These are phyloP conservation scores for Salix koriyanagi DNA, from an alignment of 345 rosid genomes.

Conservation along the genomic window DNA sequence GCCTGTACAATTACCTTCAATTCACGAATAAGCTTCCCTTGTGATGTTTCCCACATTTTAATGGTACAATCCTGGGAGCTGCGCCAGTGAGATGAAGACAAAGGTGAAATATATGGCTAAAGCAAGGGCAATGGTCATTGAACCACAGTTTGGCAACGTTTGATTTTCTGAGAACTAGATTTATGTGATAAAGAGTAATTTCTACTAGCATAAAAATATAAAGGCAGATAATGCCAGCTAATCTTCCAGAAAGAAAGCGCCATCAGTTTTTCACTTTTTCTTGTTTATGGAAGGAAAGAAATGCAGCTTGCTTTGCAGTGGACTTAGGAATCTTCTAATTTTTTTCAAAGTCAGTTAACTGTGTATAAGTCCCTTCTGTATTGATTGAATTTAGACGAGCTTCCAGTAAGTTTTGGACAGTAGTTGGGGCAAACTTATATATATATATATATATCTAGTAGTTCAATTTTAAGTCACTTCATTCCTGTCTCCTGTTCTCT, in stretches of 20 bases:
- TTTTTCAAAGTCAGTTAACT: not conserved
- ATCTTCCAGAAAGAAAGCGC: not conserved
- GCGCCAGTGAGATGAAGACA: slow-evolving; percentile 21
- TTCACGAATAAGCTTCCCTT: slow-evolving; percentile 94
- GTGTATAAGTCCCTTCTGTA: not conserved
- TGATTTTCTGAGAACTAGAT: not conserved
- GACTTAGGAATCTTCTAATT: not conserved
- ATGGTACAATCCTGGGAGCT: slow-evolving; percentile 95
- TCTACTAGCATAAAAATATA: not conserved
- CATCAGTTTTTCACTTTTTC: not conserved
- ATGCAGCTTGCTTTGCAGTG: not conserved
- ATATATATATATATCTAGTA: too few species aligned
- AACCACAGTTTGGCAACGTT: not conserved
- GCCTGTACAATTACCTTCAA: slow-evolving; percentile 57
- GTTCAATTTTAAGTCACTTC: not conserved
- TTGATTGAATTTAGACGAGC: not conserved
- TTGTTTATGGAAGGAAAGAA: not conserved
- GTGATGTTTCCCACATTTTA: slow-evolving; percentile 96
- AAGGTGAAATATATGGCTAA: slow-evolving; percentile 7
- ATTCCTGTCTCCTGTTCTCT: not conserved
- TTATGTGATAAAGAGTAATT: not conserved
- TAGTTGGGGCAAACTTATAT: not conserved
- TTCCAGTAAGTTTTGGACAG: not conserved
- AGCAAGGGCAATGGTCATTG: not conserved
- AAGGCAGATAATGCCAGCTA: not conserved